Conservation (phyloP, 2,329 filamentous ascomycete genomes). For the Phyllosticta ampelicida region DNA sequence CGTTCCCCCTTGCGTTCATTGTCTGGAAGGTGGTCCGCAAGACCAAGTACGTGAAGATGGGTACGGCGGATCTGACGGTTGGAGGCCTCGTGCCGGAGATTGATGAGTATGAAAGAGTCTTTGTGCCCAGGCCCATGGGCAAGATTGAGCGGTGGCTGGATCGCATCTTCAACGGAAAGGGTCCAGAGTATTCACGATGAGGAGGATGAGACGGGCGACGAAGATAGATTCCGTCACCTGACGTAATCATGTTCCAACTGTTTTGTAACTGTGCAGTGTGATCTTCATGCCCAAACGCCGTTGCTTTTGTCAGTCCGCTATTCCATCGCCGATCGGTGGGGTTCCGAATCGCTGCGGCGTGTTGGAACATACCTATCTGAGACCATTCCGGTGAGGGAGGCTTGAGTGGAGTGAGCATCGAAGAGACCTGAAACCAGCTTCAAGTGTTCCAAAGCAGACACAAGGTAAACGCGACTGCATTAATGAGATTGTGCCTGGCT, state of each 20-base stretch:
- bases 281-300: too few species aligned
- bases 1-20: not conserved
- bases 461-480: not conserved
- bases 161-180: not conserved
- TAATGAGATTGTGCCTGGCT: not conserved
- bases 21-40: constrained; percentile 8
- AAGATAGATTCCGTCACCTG: too few species aligned
- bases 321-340: too few species aligned
- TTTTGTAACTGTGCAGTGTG: too few species aligned
- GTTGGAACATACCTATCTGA: too few species aligned
- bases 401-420: not conserved
- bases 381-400: too few species aligned
- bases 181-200: not conserved
- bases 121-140: not conserved
- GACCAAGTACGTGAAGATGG: constrained; percentile 8
- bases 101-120: constrained; percentile 5
- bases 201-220: not conserved
- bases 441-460: not conserved
- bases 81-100: constrained; percentile 7
- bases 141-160: not conserved
- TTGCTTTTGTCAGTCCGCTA: too few species aligned
- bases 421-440: not conserved
- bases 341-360: too few species aligned
- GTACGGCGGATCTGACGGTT: constrained; percentile 6
- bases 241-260: too few species aligned